Evolutionary conservation across 108 stramenopile genomes (phyloP).

Genomic region (Fragilariopsis cylindrus): DNA sequence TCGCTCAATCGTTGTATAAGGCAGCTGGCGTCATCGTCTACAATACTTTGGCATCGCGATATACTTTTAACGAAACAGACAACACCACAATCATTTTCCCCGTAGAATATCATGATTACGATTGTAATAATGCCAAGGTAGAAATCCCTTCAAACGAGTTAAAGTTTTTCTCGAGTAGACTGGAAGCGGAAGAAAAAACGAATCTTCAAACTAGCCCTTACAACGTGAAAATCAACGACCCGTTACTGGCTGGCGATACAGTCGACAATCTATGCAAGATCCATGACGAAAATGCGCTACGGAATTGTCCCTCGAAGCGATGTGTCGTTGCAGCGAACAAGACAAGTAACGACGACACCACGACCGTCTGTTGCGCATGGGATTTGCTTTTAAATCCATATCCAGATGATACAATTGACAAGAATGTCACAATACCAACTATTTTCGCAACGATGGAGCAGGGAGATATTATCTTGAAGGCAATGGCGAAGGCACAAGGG

Average conservation of each 20-base stretch:
- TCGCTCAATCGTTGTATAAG: constrained; percentile 59
- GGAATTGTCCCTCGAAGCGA: constrained; percentile 61
- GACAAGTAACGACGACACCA: background rate
- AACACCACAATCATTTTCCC: constrained; percentile 39
- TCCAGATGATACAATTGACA: constrained; percentile 33
- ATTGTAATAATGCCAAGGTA: constrained; percentile 61
- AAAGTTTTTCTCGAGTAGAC: constrained; percentile 23
- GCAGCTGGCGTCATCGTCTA: constrained; percentile 61
- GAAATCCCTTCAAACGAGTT: constrained; percentile 48
- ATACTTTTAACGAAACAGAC: constrained; percentile 35
- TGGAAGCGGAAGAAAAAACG: background rate
- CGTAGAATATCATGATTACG: constrained; percentile 60
- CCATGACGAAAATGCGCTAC: constrained; percentile 30
- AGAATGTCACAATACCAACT: constrained; percentile 42
- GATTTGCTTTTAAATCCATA: constrained; percentile 69
- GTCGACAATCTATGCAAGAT: constrained; percentile 54
- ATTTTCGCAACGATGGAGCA: constrained; percentile 77
- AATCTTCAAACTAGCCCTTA: constrained; percentile 38
- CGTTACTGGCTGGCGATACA: constrained; percentile 51
- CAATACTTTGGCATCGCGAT: constrained; percentile 63
- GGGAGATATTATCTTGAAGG: constrained; percentile 41
- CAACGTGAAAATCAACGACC: constrained; percentile 52
- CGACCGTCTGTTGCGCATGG: constrained; percentile 80
- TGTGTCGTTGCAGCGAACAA: constrained; percentile 61
- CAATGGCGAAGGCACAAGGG: background rate